Evolutionary conservation across 208 protist species (phyloP), one percentile per base, ranked within the genome.

Genomic region (Herpetomonas tarakana): DNA sequence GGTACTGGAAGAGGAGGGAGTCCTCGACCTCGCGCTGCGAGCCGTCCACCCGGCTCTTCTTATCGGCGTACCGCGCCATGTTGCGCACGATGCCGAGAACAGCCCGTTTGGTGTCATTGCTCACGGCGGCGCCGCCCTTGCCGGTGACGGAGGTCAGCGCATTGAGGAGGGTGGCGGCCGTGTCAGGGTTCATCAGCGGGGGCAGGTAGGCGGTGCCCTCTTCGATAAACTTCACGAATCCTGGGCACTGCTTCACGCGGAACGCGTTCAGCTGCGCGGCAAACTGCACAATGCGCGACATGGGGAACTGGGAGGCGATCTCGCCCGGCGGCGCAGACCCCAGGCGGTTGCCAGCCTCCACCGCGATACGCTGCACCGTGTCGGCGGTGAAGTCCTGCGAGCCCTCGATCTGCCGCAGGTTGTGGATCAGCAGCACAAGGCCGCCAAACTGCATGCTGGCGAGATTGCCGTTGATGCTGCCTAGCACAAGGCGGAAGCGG

Each of bases 241-340:
- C 80, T 16, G 58, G 62, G 59, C 79, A 88, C 27, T 65, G 64
- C 22, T 74, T 76, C 14, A 87, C 64, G 46, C 81, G 81, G 68
- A 88, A 79, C 0, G 77, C 74, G 19, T 57, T 74, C 18, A 92
- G 51, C 22, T 80, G 55, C 16, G 68, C 69, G n/a, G 81, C 76
- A 6, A 92, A 59, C 25, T 79, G 68, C 3, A 83, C 56, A 19
- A 92, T 50, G 24, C 58, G 61, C 14, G 51, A 28, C 53, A 86
- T 78, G 7, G 77, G 60, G 28, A 87, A 68, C 6, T 53, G 39
- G 0, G 26, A 29, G 2, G 54, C 30, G 2, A 52, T 27, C 25
- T 60, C 25, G 1, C 30, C 61, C 0, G 61, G 41, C 1, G 62
- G 14, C 1, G 44, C 22, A 2, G 57, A 38, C 0, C 30, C 3